Evolutionary conservation across 208 protist species (phyloP), one percentile per base, ranked within the genome.

Genomic region (Leishmania arabica): DNA sequence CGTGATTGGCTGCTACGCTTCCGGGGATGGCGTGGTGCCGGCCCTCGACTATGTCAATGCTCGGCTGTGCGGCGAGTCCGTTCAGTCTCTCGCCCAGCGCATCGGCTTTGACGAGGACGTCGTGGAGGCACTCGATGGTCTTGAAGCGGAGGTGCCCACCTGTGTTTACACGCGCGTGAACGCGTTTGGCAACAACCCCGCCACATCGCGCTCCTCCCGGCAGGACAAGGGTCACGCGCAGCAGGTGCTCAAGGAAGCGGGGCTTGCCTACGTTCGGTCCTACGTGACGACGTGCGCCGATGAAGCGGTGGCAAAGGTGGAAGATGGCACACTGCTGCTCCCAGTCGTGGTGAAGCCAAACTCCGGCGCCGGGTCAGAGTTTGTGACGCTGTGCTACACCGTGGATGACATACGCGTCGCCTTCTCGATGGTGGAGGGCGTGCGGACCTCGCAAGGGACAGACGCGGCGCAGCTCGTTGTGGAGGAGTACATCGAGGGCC

Each of bases 401-500:
- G 85, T 86, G 0, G 45, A 87, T 0, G 93, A 94, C n/a, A 56
- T 97, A 53, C n/a, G 53, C 8, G 80, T 82, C 19, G 90, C 91
- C 1, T 96, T 96, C 77, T 49, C 56, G 42, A 77, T 96, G 51
- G 84, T 83, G 54, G 47, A 83, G 47, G 80, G 75, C 9, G 75
- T 90, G 68, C 73, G 76, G 27, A 95, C 91, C 24, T 91, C 88
- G 15, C 88, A 92, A 75, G 47, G 82, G 58, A 91, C 91, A 24
- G 83, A 90, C 17, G 89, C 91, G 15, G 79, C 66, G 21, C 82
- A 88, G 81, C 90, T 97, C 81, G 80, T 95, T 0, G 78, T 97
- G 6, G 91, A 97, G 84, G 95, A 97, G 86, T 97, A 96, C 89
- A 95, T 97, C 75, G 92, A 95, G 19, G 95, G 95, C 13, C 81